Evolutionary conservation across 176 grass and related monocot species (phyloP).

Genomic region (Guadua angustifolia): DNA sequence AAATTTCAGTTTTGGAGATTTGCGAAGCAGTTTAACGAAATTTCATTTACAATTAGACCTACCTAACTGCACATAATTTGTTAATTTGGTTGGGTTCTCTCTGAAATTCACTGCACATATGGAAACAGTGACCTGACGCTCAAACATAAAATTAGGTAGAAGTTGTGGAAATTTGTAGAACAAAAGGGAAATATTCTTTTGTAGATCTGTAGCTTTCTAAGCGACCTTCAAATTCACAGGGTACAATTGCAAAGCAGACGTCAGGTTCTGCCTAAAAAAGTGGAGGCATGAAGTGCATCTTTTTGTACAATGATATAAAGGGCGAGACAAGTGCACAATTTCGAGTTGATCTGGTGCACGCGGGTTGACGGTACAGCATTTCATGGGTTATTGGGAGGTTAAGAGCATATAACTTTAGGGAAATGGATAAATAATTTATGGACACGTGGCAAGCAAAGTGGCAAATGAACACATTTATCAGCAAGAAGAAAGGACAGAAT

Average conservation of each 20-base stretch:
- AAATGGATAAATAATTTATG: not conserved
- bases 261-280: not conserved
- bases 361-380: not conserved
- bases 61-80: not conserved
- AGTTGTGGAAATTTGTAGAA: not conserved
- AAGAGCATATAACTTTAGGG: not conserved
- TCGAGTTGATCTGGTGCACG: not conserved
- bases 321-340: not conserved
- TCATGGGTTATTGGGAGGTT: not conserved
- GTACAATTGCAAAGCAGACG: not conserved
- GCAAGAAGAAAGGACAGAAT: not conserved
- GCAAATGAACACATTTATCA: not conserved
- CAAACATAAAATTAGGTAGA: not conserved
- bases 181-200: not conserved
- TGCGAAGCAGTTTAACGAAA: not conserved
- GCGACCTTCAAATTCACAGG: not conserved
- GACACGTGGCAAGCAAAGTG: not conserved
- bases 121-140: not conserved
- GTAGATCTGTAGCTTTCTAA: not conserved
- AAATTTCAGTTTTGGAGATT: not conserved
- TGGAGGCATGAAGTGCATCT: not conserved
- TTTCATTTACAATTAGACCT: not conserved
- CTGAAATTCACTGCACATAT: not conserved
- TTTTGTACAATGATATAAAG: not conserved
- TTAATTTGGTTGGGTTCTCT: conserved; percentile 6